Base-by-base conservation (phyloP, 106 monocot species). In the Triglochin maritima region DNA sequence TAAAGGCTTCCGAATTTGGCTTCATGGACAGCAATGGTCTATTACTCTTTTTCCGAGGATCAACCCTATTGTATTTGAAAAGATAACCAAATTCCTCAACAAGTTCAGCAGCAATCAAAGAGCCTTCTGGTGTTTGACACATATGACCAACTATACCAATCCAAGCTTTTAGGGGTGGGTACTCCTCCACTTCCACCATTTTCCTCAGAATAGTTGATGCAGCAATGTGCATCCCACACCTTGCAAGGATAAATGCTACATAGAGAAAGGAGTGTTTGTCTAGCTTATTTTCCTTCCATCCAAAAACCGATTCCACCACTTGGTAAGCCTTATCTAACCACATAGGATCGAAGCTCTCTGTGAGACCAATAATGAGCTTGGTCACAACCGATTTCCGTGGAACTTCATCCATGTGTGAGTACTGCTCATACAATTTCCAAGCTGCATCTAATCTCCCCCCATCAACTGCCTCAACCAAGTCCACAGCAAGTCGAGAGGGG, bases 41-140 rank as follows among this genome's bases (percentile, higher is more conserved):
- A 54, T 95, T 95, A 44, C 74, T 81, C 69, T 87, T 87, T 58
- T 85, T 90, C 43, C 87, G 59, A 73, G 90, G 83, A 67, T 90
- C 90, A 17, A 90, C 78, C 60, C 96, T 72, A 49, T 88, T 82
- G 56, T 89, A 84, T 66, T 86, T 88, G 56, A 99, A 92, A 56
- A 86, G 78, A 67, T 78, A 79, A 17, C 80, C 86, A 59, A 99
- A 78, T 70, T 99, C 98, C 59, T 68, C 66, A 46, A 99, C 74
- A 5, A 99, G 63, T 70, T 99, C 88, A 13, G 84, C 72, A 59
- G 88, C 88, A 76, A 92, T 83, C 50, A 89, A 86, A 43, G 86
- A 74, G 50, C 92, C 86, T 13, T 71, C 65, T 16, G 66, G 65
- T 58, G 86, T 81, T 67, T 82, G 88, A 52, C 72, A 83, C 84